Evolutionary conservation across 768 basidiomycete species (phyloP), one percentile per base, ranked within the genome.

Genomic region (Floccularia luteovirens): DNA sequence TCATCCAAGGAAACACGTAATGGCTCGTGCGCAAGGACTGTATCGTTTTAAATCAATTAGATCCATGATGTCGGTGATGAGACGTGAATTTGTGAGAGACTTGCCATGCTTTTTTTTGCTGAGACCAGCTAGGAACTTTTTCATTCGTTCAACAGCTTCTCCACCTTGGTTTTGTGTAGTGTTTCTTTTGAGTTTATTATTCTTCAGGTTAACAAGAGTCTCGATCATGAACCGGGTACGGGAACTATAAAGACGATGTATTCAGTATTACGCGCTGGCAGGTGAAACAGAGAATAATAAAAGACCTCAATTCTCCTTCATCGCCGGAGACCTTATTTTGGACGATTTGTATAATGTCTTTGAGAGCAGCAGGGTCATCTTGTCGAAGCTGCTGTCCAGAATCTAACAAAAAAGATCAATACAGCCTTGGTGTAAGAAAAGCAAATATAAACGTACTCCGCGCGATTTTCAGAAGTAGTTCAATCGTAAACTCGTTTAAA

Each of bases 151-250:
- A 4, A 88, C 79, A 2, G 88, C 77, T 35, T 90, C 86, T 2
- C 72, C 71, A 4, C 80, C 83, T 44, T 83, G 80, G 43, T 80
- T 79, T 43, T 82, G 79, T 1, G 75, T 72, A 1, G 64, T 60
- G 31, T 72, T 75, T 4, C 72, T 70, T 55, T 83, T 88, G 38
- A 75, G 50, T 57, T 87, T 92, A 62, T 93, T 94, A 55, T 91
- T 94, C 58, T 94, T 94, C 41, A 98, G 73, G 57, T 93, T 90
- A 4, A 74, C 76, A 22, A 99, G 68, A 0, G 90, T 93, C 61
- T 98, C 96, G 43, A 96, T 65, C 93, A 98, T 96, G 63, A 97
- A 98, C 13, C 79, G 77, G 8, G 90, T 85, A 31, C 96, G 84
- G 3, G 92, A 91, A 57, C 90, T 96, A 48, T 13, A 35, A 16